Evolutionary conservation across 768 basidiomycete species (phyloP), one percentile per base, ranked within the genome.

Genomic region (Hericium coralloides): DNA sequence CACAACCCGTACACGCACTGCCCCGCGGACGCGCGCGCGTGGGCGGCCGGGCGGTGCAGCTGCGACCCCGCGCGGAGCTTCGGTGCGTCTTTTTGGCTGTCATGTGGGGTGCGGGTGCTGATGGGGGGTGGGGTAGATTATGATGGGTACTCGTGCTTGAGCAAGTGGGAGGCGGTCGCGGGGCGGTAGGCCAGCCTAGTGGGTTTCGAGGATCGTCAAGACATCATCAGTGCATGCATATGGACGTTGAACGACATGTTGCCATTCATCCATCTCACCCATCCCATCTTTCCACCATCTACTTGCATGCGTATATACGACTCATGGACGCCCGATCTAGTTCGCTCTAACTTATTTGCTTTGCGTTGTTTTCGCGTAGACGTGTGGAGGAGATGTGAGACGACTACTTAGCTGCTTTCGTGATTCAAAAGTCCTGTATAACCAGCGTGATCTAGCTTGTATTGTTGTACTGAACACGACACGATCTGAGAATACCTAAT

Each of bases 1-100:
- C 81, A 84, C 64, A 73, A 77, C 54, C 79, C 77, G 6, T 82
- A 78, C 69, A 78, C 74, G 60, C 80, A 82, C 65, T 80, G 83
- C 66, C 73, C 74, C 2, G 60, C 66, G 47, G 71, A 68, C 26
- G 57, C 64, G 5, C 65, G 59, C 37, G 58, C 64, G 38, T 81
- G 79, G 71, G 62, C 67, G 43, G 63, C 68, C 41, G 74, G 75
- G 15, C 74, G 72, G 55, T 82, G 81, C 59, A 67, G 71, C 64
- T 83, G 81, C 65, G 75, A 81, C 64, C 74, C 69, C 4, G 62
- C 61, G 38, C 72, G 73, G 56, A 87, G 77, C 66, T 88, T 87
- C 61, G 86, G 81, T 81, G 65, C 49, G 78, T 69, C 14, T 23
- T 55, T n/a, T 20, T 54, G n/a, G 18, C 26, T 41, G 7, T 7